phyloP scores from a whole-genome alignment of 2,329 filamentous ascomycete genomes.

The Talaromyces sp. region DNA sequence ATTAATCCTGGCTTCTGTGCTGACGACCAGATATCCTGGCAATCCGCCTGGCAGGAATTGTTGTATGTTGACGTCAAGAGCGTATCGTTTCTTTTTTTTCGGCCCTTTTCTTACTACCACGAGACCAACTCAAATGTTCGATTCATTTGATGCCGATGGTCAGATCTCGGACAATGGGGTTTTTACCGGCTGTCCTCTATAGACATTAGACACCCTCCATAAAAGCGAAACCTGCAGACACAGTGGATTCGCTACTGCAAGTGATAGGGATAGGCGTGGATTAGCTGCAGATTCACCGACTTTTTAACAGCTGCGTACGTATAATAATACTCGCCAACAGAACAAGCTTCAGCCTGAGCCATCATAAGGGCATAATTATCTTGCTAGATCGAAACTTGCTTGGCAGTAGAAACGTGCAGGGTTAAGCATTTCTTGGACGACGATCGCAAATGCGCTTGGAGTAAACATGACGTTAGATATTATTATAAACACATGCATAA shows the following conservation, averaged over 20 bases:
- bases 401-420: neutral
- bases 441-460: neutral
- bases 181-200: neutral
- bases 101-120: neutral
- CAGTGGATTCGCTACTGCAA: neutral
- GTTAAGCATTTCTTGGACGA: neutral
- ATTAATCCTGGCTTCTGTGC: neutral
- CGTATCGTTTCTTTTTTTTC: neutral
- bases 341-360: neutral
- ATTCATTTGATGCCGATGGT: neutral
- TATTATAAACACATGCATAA: neutral
- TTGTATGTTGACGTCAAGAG: neutral
- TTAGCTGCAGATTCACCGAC: neutral
- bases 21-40: neutral
- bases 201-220: neutral
- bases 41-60: neutral
- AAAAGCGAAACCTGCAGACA: neutral
- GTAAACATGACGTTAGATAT: neutral
- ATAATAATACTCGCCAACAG: neutral
- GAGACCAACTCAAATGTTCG: neutral
- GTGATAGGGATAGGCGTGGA: neutral
- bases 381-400: neutral
- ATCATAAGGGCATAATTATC: too few species aligned
- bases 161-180: neutral
- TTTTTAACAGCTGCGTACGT: neutral